Evolutionary conservation across 225 moss, liverwort and hornwort species (phyloP).

Genomic region (Pseudisothecium myosuroides): DNA sequence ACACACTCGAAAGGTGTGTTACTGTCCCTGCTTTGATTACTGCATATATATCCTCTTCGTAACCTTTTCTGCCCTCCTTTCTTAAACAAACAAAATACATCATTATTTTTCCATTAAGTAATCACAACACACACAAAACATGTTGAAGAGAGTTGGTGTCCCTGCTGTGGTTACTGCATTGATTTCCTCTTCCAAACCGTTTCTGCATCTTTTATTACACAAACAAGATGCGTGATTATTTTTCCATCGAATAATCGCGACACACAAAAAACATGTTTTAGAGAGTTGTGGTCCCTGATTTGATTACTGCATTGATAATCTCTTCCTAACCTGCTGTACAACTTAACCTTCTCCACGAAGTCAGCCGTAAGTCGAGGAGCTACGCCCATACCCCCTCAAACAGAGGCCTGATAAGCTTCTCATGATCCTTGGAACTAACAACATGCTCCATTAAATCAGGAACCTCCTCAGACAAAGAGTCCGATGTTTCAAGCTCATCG

Average conservation of each 20-base stretch:
- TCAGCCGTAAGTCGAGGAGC: not conserved
- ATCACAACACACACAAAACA: not conserved
- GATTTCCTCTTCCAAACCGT: not conserved
- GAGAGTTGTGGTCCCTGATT: not conserved
- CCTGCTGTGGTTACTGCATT: not conserved
- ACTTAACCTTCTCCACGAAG: not conserved
- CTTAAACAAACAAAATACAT: not conserved
- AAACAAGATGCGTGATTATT: not conserved
- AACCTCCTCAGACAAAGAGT: slow-evolving; percentile 11
- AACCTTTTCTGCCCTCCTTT: not conserved
- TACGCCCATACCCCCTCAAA: slow-evolving; percentile 55
- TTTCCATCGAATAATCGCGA: not conserved
- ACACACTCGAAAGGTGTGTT: no score
- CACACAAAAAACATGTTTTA: not conserved
- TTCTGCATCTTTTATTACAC: not conserved
- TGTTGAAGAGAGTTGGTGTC: not conserved
- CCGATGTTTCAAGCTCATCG: slow-evolving; percentile 22
- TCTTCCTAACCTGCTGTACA: not conserved
- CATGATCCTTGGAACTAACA: slow-evolving; percentile 18
- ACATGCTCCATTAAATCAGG: slow-evolving; percentile 35
- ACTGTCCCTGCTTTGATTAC: not conserved
- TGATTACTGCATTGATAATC: not conserved
- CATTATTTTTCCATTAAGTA: no score
- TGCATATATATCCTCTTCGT: not conserved
- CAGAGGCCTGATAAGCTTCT: slow-evolving; percentile 38